These are phyloP conservation scores for Schizochytrium sp. DNA, from an alignment of 108 stramenopile genomes.

Conservation along the genomic window DNA sequence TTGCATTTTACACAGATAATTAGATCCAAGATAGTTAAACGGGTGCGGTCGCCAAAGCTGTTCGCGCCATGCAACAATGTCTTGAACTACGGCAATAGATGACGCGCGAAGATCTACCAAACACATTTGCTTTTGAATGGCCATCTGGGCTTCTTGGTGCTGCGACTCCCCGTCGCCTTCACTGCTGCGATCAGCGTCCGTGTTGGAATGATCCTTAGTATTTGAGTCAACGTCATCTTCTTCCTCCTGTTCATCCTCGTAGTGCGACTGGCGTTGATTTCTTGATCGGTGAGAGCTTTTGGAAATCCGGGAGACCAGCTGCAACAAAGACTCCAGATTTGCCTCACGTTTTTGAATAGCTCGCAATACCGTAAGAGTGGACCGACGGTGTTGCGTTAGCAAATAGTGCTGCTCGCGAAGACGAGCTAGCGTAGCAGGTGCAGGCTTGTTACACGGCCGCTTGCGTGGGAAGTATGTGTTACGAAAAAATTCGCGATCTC, in stretches of 20 bases:
- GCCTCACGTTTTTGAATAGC: neutral
- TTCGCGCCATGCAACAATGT: neutral
- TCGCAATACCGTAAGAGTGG: slow-evolving; percentile 76
- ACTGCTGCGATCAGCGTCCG: neutral
- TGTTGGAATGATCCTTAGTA: neutral
- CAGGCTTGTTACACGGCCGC: slow-evolving; percentile 75
- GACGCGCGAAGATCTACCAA: neutral
- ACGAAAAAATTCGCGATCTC: slow-evolving; percentile 39
- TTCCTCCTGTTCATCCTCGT: neutral
- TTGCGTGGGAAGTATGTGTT: slow-evolving; percentile 65
- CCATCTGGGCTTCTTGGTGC: neutral
- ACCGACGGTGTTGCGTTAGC: slow-evolving; percentile 70
- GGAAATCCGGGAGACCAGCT: neutral
- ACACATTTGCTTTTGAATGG: neutral
- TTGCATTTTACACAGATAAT: slow-evolving; percentile 53
- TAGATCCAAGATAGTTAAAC: neutral
- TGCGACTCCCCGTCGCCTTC: too few relatives aligned
- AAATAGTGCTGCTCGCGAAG: slow-evolving; percentile 73
- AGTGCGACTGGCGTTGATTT: neutral
- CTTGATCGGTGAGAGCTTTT: too few relatives aligned
- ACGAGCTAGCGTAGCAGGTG: slow-evolving; percentile 63
- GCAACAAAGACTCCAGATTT: neutral
- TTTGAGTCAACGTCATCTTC: neutral
- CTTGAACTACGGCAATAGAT: neutral
- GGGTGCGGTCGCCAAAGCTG: slow-evolving; percentile 43